Base-by-base conservation (phyloP, 345 rosid genomes). In the Raphanus sativus region DNA sequence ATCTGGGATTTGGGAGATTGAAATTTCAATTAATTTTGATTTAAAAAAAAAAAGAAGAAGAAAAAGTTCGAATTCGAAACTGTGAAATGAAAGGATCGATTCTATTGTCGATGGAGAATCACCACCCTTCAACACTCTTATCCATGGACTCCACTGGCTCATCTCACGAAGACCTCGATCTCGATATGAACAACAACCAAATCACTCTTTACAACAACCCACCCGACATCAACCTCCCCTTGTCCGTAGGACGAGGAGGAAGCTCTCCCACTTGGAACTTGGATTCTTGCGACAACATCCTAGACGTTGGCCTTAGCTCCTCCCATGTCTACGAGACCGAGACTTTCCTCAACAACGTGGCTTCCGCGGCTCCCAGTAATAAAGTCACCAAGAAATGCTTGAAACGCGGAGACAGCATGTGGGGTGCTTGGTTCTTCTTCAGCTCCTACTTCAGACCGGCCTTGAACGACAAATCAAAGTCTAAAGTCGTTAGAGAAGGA, bases 391-490 rank as follows among this genome's bases (percentile, higher is more conserved):
- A 86, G 61, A 95, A 95, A 78, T 92, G 93, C 50, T 84, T 84
- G 25, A 93, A 93, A 73, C 85, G 99, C 50, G 84, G 86, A 0
- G 98, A 95, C 76, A 93, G 96, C 42, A 87, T 95, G 73, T 93
- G 99, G 98, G 98, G 98, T 75, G 97, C 99, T 71, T 95, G 99
- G 99, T 87, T 95, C 62, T 95, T 95, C 87, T 95, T 95, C 59
- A 95, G 88, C 83, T 95, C 89, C 77, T 95, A 93, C 82, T 95
- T 95, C 68, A 87, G 83, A 84, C 99, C 99, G 6, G 88, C 84
- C 13, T 50, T 95, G 77, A 89, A 80, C 63, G 99, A 95, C 64
- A 95, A 91, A 55, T 89, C 98, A 0, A 95, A 95, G 87, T 83
- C 84, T 67, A 93, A 89, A 86, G 80, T 90, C 64, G 75, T 73